phyloP scores from a whole-genome alignment of 768 basidiomycete genomes.

The Sporobolomyces phaffii region DNA sequence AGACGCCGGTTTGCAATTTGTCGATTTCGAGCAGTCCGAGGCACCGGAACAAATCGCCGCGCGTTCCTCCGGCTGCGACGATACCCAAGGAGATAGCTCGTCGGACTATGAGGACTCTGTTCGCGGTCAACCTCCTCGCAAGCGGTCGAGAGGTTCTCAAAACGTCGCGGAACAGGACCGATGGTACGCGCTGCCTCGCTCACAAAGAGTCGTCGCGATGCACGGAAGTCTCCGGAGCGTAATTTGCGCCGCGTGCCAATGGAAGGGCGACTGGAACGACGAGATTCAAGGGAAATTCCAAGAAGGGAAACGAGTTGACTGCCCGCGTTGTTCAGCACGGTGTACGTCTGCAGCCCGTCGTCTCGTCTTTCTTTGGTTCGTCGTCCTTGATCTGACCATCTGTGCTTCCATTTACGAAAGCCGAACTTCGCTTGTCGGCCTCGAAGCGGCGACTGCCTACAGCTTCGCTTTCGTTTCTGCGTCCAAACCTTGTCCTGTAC shows the following conservation, averaged over 20 bases:
- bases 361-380: too few species aligned
- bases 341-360: too few species aligned
- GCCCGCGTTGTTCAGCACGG: constrained; percentile 72
- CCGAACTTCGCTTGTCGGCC: constrained; percentile 68
- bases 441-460: constrained; percentile 63
- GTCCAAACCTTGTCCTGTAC: constrained; percentile 90
- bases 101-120: constrained; percentile 7
- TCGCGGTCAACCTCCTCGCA: background rate
- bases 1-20: constrained; percentile 58
- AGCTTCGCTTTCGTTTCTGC: constrained; percentile 57
- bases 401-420: constrained; percentile 46
- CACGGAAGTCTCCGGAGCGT: constrained; percentile 13
- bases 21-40: background rate
- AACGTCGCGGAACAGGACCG: background rate
- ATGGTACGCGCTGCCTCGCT: background rate
- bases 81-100: background rate
- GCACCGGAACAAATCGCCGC: background rate
- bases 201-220: constrained; percentile 18
- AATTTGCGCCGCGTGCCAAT: constrained; percentile 71
- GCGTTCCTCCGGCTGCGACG: background rate
- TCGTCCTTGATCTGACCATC: background rate
- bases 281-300: constrained; percentile 62
- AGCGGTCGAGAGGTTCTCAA: background rate
- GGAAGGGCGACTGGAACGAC: constrained; percentile 63
- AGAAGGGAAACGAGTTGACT: constrained; percentile 67